phyloP scores from a whole-genome alignment of 225 moss, liverwort and hornwort genomes.

The Neckera pumila region DNA sequence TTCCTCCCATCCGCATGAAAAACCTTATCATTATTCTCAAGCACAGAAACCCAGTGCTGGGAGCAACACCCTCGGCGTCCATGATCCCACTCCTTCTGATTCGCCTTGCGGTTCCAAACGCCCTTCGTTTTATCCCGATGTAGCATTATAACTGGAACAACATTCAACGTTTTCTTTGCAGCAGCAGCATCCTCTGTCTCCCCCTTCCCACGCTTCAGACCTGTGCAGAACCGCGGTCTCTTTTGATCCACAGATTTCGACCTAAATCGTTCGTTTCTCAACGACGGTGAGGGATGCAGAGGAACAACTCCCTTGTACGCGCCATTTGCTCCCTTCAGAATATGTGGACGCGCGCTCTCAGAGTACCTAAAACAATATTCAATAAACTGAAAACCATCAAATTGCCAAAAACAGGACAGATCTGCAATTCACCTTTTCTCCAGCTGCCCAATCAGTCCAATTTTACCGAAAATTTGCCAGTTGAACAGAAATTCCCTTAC shows the following conservation, averaged over 20 bases:
- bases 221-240: background rate
- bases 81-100: conserved; percentile 3
- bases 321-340: background rate
- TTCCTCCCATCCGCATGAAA: background rate
- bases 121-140: conserved; percentile 3
- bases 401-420: background rate
- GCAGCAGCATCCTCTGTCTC: background rate
- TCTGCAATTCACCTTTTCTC: background rate
- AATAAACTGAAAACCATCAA: background rate
- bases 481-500: background rate
- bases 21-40: background rate
- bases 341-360: background rate
- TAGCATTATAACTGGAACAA: background rate
- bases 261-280: background rate
- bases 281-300: background rate
- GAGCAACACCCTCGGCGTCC: conserved; percentile 10
- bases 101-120: conserved; percentile 9
- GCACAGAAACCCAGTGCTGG: conserved; percentile 13
- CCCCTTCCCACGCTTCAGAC: conserved; percentile 1
- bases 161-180: background rate
- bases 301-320: background rate
- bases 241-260: background rate
- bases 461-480: background rate
- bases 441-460: background rate
- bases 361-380: background rate